A percentile compares a stretch with the other conserved stretches of the same genome.
Conservation (phyloP, 164 flowering plant genomes). For the Nymphaea thermarum region DNA sequence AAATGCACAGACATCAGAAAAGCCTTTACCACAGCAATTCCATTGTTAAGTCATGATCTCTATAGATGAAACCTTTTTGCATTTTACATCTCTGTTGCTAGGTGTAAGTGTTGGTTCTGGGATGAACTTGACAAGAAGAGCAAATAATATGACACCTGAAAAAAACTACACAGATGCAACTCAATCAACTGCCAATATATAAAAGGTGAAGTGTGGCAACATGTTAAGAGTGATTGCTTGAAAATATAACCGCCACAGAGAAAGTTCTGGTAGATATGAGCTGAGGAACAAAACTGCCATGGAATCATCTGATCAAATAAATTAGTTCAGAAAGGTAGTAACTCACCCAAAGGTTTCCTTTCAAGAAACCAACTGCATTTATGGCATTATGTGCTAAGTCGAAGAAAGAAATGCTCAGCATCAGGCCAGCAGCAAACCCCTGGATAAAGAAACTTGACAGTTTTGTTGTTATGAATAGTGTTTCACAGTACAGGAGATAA, state of each 20-base stretch:
- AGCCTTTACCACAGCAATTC: too few species aligned
- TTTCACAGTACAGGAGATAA: too few species aligned
- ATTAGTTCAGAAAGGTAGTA: not conserved
- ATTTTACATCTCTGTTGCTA: slow-evolving; percentile 22
- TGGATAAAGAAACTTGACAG: slow-evolving; percentile 14
- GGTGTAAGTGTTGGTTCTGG: slow-evolving; percentile 81
- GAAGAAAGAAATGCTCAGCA: slow-evolving; percentile 93
- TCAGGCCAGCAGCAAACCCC: slow-evolving; percentile 98
- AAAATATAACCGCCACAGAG: too few species aligned
- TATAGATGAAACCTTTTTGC: slow-evolving; percentile 36
- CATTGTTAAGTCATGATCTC: too few species aligned
- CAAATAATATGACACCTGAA: slow-evolving; percentile 90
- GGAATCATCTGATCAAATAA: too few species aligned
- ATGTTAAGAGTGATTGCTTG: too few species aligned
- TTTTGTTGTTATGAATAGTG: too few species aligned
- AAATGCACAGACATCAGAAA: not conserved
- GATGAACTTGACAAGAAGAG: slow-evolving; percentile 52
- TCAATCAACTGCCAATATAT: not conserved
- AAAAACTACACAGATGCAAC: slow-evolving; percentile 45
- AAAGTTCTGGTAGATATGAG: too few species aligned
- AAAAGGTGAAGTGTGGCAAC: too few species aligned
- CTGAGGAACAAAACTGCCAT: too few species aligned
- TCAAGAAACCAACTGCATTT: slow-evolving; percentile 86
- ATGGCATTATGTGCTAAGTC: slow-evolving; percentile 96
- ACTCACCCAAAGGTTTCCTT: slow-evolving; percentile 87